Evolutionary conservation across 1,284 basidiomycete species (phyloP), one percentile per base, ranked within the genome.

Genomic region (Farysia itapuensis): DNA sequence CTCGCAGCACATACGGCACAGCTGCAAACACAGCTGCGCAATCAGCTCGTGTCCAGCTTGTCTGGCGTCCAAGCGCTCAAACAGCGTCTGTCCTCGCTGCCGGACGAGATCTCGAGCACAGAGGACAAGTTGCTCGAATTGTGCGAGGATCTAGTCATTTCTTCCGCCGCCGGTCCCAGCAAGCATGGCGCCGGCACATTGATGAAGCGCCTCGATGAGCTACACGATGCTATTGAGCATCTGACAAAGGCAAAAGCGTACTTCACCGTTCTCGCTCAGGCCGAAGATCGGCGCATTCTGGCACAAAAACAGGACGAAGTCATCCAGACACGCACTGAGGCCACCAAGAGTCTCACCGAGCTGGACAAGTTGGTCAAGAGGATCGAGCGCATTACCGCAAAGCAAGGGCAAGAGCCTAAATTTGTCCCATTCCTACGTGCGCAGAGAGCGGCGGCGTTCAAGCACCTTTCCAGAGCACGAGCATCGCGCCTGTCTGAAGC

Each of bases 101-200:
- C 64, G 0, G 59, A 57, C 11, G 43, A 51, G 1, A 64, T 67
- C 14, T 50, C 51, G 2, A 37, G 34, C 4, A 51, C 46, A 4
- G 64, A 67, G 30, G 64, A 67, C 20, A 46, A 41, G 43, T 36
- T 67, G 7, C 38, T 63, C 25, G 52, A 58, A 14, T 59, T 67
- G 2, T 56, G 56, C 30, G 39, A 54, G 19, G 41, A 59, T 32
- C 54, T 64, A 9, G 56, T 51, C 39, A 38, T 56, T 15, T 12
- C 11, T 18, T 14, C 11, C 5, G 26, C 44, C 8, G 22, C 16
- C 7, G 26, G 24, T 1, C 22, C 31, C 16, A 39, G 51, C 9
- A 56, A 52, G 34, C 29, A 30, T n/a, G 25, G 39, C 15, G 49
- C 37, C 8, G n/a, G n/a, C 9, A 11, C 26, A 28, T 38, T 56